These are phyloP conservation scores for Pichia ethanolica DNA, from an alignment of 805 yeast genomes.

Conservation along the genomic window DNA sequence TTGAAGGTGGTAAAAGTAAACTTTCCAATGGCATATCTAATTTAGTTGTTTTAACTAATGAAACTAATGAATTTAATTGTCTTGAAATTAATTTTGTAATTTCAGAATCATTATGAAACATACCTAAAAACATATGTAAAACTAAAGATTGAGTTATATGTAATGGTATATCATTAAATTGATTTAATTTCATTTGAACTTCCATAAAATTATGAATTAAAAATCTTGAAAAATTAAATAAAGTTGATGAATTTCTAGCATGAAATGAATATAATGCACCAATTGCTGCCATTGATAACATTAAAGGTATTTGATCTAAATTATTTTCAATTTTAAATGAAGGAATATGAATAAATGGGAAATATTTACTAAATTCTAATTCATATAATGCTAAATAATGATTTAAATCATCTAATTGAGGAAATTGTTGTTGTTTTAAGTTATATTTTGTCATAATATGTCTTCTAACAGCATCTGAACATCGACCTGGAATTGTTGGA, in stretches of 20 bases:
- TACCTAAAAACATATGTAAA: conserved; percentile 47
- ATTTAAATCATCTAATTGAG: conserved; percentile 69
- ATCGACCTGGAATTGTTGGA: conserved; percentile 28
- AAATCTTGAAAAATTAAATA: conserved; percentile 60
- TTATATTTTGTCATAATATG: conserved; percentile 48
- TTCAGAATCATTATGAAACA: conserved; percentile 50
- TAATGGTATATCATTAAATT: conserved; percentile 46
- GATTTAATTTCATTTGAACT: conserved; percentile 35
- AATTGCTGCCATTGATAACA: conserved; percentile 75
- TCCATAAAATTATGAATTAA: conserved; percentile 64
- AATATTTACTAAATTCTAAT: conserved; percentile 70
- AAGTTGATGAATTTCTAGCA: conserved; percentile 62
- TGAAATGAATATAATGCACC: conserved; percentile 86
- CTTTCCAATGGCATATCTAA: conserved; percentile 44
- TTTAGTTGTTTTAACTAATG: conserved; percentile 45
- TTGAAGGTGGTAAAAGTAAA: conserved; percentile 36
- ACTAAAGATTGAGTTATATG: conserved; percentile 51
- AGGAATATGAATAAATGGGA: conserved; percentile 78
- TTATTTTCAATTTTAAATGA: conserved; percentile 41
- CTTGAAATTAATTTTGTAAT: conserved; percentile 41
- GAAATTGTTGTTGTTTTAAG: conserved; percentile 55
- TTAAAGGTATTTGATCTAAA: conserved; percentile 53
- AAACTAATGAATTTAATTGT: conserved; percentile 47
- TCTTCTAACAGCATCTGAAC: conserved; percentile 44
- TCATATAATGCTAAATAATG: conserved; percentile 68